Base-by-base conservation (phyloP, 78 protist species). In the Mastigamoeba balamuthi region DNA sequence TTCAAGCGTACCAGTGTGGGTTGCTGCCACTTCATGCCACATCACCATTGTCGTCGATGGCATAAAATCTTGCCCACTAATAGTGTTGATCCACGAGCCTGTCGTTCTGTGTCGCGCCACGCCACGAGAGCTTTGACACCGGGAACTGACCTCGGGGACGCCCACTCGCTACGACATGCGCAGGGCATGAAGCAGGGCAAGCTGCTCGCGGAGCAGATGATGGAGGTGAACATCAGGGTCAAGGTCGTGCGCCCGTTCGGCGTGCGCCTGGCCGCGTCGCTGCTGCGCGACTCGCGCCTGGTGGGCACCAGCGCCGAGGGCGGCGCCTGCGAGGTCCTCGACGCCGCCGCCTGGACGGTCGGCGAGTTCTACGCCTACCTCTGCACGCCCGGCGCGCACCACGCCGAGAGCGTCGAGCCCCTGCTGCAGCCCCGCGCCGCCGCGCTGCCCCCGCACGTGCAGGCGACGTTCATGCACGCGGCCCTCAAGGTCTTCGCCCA, bases 301-400 rank as follows among this genome's bases (percentile, higher is more conserved):
- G 63, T 78, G 85, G 43, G 74, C 7, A 78, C 66, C 30, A 77
- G 82, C 43, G 72, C 66, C 6, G 85, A 72, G n/a, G 65, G 64
- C 38, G 90, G 90, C 9, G 72, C 63, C 30, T 79, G 79, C 64
- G 76, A 78, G 48, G 94, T 87, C 0, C 71, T 93, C 23, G 64
- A 81, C 38, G 94, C 96, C 0, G 95, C 98, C 1, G 94, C 92
- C 23, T 95, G 87, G 90, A 58, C 92, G 10, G 75, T 72, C 25
- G 95, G 96, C 53, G 98, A 94, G 80, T 92, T 74, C 68, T 8
- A 81, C 25, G 69, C 33, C 5, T 68, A 80, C 53, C n/a, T n/a
- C n/a, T n/a, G n/a, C n/a, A n/a, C n/a, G n/a, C n/a, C n/a, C n/a
- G 67, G 71, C 1, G 69, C 74, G n/a, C 71, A 63, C 29, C 80